Evolutionary conservation across 495 filamentous ascomycete genomes (phyloP).

Genomic region (Talaromyces borbonicus): DNA sequence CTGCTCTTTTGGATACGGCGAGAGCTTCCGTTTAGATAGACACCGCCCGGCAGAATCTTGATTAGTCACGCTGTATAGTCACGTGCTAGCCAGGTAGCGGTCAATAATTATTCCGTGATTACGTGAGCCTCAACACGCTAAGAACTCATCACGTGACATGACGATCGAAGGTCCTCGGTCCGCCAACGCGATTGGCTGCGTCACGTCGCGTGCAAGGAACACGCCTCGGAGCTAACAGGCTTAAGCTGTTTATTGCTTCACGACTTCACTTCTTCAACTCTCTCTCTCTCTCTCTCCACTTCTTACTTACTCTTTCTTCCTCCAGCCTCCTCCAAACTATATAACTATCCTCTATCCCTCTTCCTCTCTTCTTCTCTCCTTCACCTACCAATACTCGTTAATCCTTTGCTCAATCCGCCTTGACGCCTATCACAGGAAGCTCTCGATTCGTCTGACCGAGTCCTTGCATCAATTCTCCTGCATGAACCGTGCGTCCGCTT

Average conservation of each 20-base stretch:
- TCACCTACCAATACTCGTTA: conserved; percentile 2
- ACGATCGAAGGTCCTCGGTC: neutral
- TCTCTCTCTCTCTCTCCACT: neutral
- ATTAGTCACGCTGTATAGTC: conserved; percentile 2
- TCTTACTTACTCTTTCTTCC: conserved; percentile 12
- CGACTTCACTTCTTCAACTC: conserved; percentile 18
- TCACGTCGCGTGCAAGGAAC: conserved; percentile 35
- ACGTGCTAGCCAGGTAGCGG: neutral
- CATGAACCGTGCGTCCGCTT: conserved; percentile 1
- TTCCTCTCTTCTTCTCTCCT: conserved; percentile 9
- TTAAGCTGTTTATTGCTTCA: conserved; percentile 18
- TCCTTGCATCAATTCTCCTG: neutral
- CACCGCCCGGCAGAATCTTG: conserved; percentile 3
- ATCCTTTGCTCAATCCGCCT: conserved; percentile 2
- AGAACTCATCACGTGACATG: neutral
- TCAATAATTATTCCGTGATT: neutral
- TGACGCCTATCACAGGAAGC: too few species aligned
- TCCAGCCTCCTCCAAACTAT: conserved; percentile 14
- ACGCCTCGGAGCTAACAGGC: conserved; percentile 24
- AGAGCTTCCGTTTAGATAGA: neutral
- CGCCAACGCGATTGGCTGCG: conserved; percentile 29
- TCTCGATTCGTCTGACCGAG: neutral
- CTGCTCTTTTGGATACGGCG: neutral
- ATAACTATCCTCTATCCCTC: conserved; percentile 8
- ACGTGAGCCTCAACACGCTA: neutral